Base-by-base conservation (phyloP, 225 moss, liverwort and hornwort species). In the Asterella californica region DNA sequence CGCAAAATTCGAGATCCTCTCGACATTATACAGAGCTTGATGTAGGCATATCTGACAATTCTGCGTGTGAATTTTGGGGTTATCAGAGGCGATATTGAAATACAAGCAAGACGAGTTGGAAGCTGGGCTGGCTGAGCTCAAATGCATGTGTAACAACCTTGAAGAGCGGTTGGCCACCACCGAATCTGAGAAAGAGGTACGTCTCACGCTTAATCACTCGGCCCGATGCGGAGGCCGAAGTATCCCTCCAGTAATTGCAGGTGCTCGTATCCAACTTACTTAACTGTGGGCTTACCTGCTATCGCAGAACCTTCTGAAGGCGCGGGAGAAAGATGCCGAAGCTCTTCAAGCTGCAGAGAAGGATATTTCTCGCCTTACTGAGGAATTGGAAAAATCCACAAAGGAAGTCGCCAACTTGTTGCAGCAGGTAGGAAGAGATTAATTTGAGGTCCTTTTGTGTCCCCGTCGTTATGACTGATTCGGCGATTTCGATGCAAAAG, bases 141-240 rank as follows among this genome's bases (percentile, higher is more conserved):
- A 88, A 80, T 79, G 82, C 2, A 75, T 38, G n/a, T 77, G 90
- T 46, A 83, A 80, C 30, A 83, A 46, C 49, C 75, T 93, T 30
- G 91, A 89, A 54, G 79, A 62, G 19, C 84, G 83, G 74, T 47
- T 94, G 36, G 73, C 54, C 18, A 80, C 81, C 57, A 79, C 88
- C 47, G 85, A 87, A 55, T 78, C 86, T 33, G 92, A 89, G 49
- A 92, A 91, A 74, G 85, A 97, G 96, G 96, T 92, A 77, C 50
- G 64, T 5, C 25, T 70, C 19, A 45, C 0, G 59, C 8, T 33
- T 65, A n/a, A 45, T 42, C 25, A 10, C 45, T 42, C 6, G 0
- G 38, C 0, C 21, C 21, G 65, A 65, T 33, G 65, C 33, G 32
- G 36, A 2, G 18, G 34, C 19, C 17, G 36, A 21, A 67, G 17